Percentiles rank a stretch among this genome's conserved stretches.
These are phyloP conservation scores for Solanum ossicruentum DNA, from an alignment of 257 asterid species.

Conservation along the genomic window DNA sequence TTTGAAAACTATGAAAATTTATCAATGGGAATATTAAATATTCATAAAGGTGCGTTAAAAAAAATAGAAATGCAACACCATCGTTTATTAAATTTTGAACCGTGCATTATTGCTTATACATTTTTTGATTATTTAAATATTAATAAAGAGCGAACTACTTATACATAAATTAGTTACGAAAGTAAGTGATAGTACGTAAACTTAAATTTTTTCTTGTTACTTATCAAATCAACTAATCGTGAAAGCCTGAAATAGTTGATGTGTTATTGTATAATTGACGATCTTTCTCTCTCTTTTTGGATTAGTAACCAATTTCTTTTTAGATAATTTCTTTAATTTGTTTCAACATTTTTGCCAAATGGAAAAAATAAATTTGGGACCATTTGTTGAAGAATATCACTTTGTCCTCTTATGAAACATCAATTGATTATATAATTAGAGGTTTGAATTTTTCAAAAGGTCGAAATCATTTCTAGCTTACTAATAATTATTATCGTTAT, in stretches of 20 bases:
- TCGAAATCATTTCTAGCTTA: neutral
- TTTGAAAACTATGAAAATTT: too few species aligned
- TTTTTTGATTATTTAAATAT: neutral
- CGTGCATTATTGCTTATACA: neutral
- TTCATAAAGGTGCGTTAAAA: neutral
- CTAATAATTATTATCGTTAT: neutral
- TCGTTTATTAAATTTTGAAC: neutral
- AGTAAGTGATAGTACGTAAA: neutral
- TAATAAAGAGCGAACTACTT: neutral
- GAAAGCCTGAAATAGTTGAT: neutral
- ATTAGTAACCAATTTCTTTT: neutral
- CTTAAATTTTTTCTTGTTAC: neutral
- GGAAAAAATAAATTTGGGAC: neutral
- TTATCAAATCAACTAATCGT: neutral
- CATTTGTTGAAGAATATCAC: neutral
- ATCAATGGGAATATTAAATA: too few species aligned
- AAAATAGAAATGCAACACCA: neutral
- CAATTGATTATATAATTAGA: neutral
- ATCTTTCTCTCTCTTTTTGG: neutral
- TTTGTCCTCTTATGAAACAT: neutral
- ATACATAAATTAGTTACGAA: too few species aligned
- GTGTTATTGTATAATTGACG: neutral
- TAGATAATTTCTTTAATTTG: too few species aligned
- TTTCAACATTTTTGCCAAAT: neutral
- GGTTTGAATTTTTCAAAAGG: neutral